Evolutionary conservation across 768 basidiomycete genomes (phyloP).

Genomic region (Tephrocybe sp.): DNA sequence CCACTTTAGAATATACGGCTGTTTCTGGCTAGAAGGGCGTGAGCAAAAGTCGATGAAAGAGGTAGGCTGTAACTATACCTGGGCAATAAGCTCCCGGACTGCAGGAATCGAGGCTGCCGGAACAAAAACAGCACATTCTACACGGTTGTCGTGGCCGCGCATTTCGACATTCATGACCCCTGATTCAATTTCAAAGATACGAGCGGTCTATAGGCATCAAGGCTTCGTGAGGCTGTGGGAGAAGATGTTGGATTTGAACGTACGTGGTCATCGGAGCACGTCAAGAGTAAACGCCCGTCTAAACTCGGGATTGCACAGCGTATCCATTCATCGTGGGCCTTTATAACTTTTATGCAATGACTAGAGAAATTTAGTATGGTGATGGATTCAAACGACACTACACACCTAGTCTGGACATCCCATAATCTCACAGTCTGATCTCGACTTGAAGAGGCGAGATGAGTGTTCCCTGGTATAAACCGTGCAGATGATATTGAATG

Average conservation of each 20-base stretch:
- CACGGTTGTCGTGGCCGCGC: slow-evolving; percentile 69
- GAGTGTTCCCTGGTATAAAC: slow-evolving; percentile 68
- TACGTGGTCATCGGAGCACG: slow-evolving; percentile 70
- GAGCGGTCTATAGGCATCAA: slow-evolving; percentile 50
- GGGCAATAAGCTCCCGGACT: slow-evolving; percentile 58
- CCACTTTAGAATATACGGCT: slow-evolving; percentile 3
- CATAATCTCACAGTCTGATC: slow-evolving; percentile 68
- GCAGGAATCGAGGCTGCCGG: slow-evolving; percentile 54
- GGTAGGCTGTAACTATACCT: neutral
- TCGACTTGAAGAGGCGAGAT: slow-evolving; percentile 64
- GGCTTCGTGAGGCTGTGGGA: neutral
- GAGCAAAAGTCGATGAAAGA: neutral
- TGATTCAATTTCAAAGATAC: slow-evolving; percentile 54
- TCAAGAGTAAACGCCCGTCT: slow-evolving; percentile 58
- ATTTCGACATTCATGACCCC: slow-evolving; percentile 66
- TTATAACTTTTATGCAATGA: slow-evolving; percentile 62
- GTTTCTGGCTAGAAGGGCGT: slow-evolving; percentile 3
- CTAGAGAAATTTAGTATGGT: slow-evolving; percentile 25
- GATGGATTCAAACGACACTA: slow-evolving; percentile 3
- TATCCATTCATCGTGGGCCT: slow-evolving; percentile 68
- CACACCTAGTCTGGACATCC: slow-evolving; percentile 66
- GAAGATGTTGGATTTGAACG: slow-evolving; percentile 11
- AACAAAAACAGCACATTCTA: slow-evolving; percentile 67
- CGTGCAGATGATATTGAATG: slow-evolving; percentile 68
- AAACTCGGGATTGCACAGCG: slow-evolving; percentile 41